phyloP scores from a whole-genome alignment of 768 basidiomycete genomes.

The Epithele typhae region DNA sequence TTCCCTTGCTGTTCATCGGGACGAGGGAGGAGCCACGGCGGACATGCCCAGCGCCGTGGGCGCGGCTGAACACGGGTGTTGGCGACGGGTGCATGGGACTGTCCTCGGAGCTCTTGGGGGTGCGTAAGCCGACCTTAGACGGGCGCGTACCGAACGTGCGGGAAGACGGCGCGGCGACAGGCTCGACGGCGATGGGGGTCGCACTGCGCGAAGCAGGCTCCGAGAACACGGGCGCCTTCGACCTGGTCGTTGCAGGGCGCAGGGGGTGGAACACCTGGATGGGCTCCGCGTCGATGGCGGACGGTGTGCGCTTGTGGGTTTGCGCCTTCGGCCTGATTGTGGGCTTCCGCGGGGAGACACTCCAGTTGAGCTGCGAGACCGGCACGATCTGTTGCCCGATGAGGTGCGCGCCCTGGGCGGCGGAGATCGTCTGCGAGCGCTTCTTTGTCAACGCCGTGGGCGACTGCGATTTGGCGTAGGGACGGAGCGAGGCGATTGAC shows the following conservation, averaged over 20 bases:
- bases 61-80: constrained; percentile 33
- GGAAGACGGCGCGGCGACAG: constrained; percentile 35
- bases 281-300: constrained; percentile 58
- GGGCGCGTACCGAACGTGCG: constrained; percentile 35
- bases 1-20: constrained; percentile 16
- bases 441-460: constrained; percentile 10
- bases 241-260: constrained; percentile 39
- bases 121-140: constrained; percentile 25
- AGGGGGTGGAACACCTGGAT: constrained; percentile 57
- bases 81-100: constrained; percentile 19
- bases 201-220: constrained; percentile 23
- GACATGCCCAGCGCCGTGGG: constrained; percentile 15
- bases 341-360: constrained; percentile 36
- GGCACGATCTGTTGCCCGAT: constrained; percentile 58
- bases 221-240: constrained; percentile 13
- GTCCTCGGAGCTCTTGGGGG: constrained; percentile 13
- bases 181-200: constrained; percentile 21
- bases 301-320: constrained; percentile 50
- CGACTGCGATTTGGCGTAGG: constrained; percentile 38
- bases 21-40: constrained; percentile 25
- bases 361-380: constrained; percentile 46
- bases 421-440: constrained; percentile 2
- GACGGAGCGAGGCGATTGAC: constrained; percentile 45
- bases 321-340: constrained; percentile 14
- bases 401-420: constrained; percentile 1